Evolutionary conservation across 2,329 filamentous ascomycete species (phyloP), one percentile per base, ranked within the genome.

Genomic region (Epicoccum sorghinum): DNA sequence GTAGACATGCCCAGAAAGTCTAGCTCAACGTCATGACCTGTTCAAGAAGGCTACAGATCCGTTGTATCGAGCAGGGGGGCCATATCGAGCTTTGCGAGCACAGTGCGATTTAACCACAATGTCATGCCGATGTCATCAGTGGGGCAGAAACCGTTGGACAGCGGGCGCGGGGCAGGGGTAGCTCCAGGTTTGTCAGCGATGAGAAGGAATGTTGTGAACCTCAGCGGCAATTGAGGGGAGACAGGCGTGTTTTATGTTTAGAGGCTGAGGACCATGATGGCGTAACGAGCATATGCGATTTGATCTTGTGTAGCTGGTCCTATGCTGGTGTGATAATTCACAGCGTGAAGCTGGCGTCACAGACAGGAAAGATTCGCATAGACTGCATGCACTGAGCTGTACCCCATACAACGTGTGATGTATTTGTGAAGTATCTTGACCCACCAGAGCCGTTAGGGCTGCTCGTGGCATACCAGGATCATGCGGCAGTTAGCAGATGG

Each of bases 41-140:
- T 47, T 63, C 27, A 60, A 61, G 52, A 60, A 48, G 60, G 64
- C 44, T 27, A 55, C 52, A 60, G 39, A 58, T 57, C 59, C 59
- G 64, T 52, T 32, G 14, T 47, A 49, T 54, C 41, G 36, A 36
- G 36, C 52, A 49, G 41, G 49, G 47, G 55, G 38, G 37, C 55
- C 58, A 60, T 54, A 61, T 61, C 47, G 54, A 59, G 38, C 55
- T 59, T 51, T 47, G 41, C 38, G 39, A 22, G 30, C 25, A 52
- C 37, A 47, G 54, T 52, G 53, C 49, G 25, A 57, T 58, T 65
- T 67, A 57, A 30, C 30, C 27, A 18, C 41, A 50, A 40, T 63
- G 67, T 70, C 67, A 70, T 65, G 40, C 58, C 61, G 67, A 69
- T 64, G 67, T 64, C 58, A 67, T 65, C 51, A n/a, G 58, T 56